Evolutionary conservation across 371 early-diverging fungal species (phyloP).

Genomic region (Dichotomocladium elegans): DNA sequence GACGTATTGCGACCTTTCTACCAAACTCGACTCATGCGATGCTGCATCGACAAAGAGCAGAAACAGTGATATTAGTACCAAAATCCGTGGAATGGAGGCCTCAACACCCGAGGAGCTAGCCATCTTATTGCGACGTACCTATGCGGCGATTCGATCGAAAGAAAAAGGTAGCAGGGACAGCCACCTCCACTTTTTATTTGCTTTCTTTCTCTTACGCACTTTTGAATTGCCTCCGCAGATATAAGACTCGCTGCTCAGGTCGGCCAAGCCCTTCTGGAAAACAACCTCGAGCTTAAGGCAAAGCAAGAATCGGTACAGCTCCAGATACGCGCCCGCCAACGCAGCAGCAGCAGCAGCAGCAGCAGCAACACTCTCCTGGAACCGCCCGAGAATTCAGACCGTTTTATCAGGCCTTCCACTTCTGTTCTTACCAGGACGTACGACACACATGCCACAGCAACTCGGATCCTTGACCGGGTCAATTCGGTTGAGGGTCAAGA

Average conservation of each 20-base stretch:
- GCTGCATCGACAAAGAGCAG: neutral
- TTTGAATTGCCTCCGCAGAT: slow-evolving; percentile 18
- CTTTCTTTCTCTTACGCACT: neutral
- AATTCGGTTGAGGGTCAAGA: neutral
- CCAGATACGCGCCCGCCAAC: slow-evolving; percentile 10
- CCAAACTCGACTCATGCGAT: neutral
- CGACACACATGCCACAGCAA: neutral
- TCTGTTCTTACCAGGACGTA: slow-evolving; percentile 4
- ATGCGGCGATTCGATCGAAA: slow-evolving; percentile 20
- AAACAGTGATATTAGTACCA: neutral
- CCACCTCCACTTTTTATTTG: neutral
- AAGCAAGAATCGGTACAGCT: slow-evolving; percentile 37
- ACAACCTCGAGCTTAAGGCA: slow-evolving; percentile 36
- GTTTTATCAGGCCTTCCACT: neutral
- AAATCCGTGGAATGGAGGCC: neutral
- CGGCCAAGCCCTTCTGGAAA: slow-evolving; percentile 43
- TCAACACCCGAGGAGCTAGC: slow-evolving; percentile 17
- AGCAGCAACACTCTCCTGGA: too few species aligned
- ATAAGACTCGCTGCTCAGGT: slow-evolving; percentile 44
- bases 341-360: neutral
- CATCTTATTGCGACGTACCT: slow-evolving; percentile 15
- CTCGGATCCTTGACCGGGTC: slow-evolving; percentile 1
- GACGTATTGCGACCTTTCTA: slow-evolving; percentile 12
- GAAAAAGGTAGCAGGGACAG: slow-evolving; percentile 20
- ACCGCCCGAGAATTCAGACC: too few species aligned